These are phyloP conservation scores for Suhomyces maxii DNA, from an alignment of 1,139 yeast species.

Conservation along the genomic window DNA sequence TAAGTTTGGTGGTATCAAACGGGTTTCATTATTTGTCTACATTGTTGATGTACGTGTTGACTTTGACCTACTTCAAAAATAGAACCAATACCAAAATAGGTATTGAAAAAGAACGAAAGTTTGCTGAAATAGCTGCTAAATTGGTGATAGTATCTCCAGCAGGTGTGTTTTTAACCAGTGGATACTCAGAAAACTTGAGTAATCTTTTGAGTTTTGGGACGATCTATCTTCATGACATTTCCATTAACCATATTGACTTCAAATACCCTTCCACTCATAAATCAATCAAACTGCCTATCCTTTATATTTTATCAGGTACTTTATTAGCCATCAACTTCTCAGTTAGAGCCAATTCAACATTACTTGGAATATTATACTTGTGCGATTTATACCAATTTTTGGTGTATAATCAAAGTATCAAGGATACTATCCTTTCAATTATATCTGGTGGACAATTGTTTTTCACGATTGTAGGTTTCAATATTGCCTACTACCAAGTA, in stretches of 20 bases:
- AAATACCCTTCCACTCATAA: constrained; percentile 14
- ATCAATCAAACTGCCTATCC: constrained; percentile 8
- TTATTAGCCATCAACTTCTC: constrained; percentile 58
- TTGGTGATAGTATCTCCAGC: constrained; percentile 61
- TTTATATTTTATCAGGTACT: constrained; percentile 57
- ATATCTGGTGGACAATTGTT: constrained; percentile 59
- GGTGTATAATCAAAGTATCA: constrained; percentile 15
- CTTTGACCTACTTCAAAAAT: constrained; percentile 24
- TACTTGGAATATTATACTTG: constrained; percentile 68
- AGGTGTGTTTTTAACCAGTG: constrained; percentile 72
- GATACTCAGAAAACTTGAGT: constrained; percentile 77
- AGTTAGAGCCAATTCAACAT: constrained; percentile 72
- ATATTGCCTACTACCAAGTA: constrained; percentile 50
- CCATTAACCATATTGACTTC: constrained; percentile 22
- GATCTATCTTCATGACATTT: constrained; percentile 49
- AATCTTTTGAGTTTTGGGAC: constrained; percentile 66
- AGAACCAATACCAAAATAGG: constrained; percentile 8
- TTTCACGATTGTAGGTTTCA: constrained; percentile 44
- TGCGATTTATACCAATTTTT: constrained; percentile 48
- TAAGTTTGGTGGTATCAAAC: constrained; percentile 52
- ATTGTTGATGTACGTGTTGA: constrained; percentile 51
- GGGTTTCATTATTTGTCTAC: constrained; percentile 51
- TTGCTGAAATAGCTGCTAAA: constrained; percentile 7
- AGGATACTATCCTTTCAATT: constrained; percentile 31
- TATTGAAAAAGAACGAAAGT: not conserved